phyloP scores from a whole-genome alignment of 2,329 filamentous ascomycete species.

The Fusarium zealandicum region DNA sequence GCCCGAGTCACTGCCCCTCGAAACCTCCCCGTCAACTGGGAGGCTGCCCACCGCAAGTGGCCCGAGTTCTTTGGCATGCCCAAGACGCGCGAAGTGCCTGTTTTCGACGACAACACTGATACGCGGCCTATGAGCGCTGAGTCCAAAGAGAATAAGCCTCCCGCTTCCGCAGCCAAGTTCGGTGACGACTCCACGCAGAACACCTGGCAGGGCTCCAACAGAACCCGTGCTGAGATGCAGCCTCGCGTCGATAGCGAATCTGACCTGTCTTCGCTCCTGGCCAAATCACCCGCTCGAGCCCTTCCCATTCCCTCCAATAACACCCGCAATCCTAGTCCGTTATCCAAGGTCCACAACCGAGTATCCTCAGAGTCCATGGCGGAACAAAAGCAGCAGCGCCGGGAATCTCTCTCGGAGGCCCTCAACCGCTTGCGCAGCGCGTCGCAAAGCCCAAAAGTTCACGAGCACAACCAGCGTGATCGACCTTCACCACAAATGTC shows the following conservation, averaged over 20 bases:
- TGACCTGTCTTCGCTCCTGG: conserved; percentile 55
- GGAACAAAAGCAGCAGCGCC: conserved; percentile 36
- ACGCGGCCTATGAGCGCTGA: conserved; percentile 48
- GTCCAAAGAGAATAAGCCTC: conserved; percentile 57
- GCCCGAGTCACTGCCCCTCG: conserved; percentile 51
- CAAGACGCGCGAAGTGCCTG: conserved; percentile 41
- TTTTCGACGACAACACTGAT: conserved; percentile 45
- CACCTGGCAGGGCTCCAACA: conserved; percentile 50
- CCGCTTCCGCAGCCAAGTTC: conserved; percentile 44
- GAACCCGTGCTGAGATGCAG: conserved; percentile 60
- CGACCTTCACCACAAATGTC: conserved; percentile 47
- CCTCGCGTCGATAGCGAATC: conserved; percentile 61
- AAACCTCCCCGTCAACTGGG: conserved; percentile 53
- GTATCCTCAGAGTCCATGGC: conserved; percentile 41
- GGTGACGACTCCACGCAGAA: conserved; percentile 54
- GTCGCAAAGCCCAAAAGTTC: conserved; percentile 43
- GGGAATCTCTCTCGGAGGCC: conserved; percentile 45
- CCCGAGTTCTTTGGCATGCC: conserved; percentile 58
- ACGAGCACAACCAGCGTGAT: conserved; percentile 37
- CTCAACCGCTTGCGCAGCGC: conserved; percentile 48
- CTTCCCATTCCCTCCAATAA: conserved; percentile 41
- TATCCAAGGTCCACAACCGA: conserved; percentile 47
- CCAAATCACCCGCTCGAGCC: conserved; percentile 48
- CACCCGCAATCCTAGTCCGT: conserved; percentile 48
- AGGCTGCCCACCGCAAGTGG: conserved; percentile 58